These are phyloP conservation scores for Aspergillus sp. DNA, from an alignment of 2,329 filamentous ascomycete species.

Conservation along the genomic window DNA sequence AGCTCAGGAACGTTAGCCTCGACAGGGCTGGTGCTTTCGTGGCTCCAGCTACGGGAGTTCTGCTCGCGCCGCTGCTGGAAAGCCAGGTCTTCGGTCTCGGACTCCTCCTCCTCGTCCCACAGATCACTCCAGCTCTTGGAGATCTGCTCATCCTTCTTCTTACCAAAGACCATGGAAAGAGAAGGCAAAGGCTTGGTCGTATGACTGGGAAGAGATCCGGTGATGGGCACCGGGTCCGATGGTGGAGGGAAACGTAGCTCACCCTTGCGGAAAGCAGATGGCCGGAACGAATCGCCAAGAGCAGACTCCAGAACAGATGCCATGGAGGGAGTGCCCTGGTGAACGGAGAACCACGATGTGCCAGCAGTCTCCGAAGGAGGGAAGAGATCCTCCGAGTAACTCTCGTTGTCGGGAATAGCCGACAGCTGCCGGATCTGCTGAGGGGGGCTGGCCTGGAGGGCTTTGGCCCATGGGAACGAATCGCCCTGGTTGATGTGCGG, in stretches of 20 bases:
- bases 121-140: conserved; percentile 99
- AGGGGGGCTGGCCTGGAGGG: conserved; percentile 73
- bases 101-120: conserved; percentile 85
- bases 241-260: conserved; percentile 51
- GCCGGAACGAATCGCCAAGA: conserved; percentile 78
- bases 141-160: conserved; percentile 68
- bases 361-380: conserved; percentile 69
- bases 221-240: conserved; percentile 70
- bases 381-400: conserved; percentile 82
- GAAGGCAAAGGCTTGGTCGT: conserved; percentile 63
- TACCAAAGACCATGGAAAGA: conserved; percentile 78
- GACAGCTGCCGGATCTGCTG: conserved; percentile 79
- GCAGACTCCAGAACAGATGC: conserved; percentile 83
- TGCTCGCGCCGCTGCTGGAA: conserved; percentile 62
- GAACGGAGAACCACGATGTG: conserved; percentile 74
- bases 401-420: conserved; percentile 75
- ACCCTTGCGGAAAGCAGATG: conserved; percentile 56
- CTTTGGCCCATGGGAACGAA: conserved; percentile 94
- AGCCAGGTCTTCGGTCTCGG: conserved; percentile 61
- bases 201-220: conserved; percentile 67
- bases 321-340: conserved; percentile 75
- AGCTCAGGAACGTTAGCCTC: conserved; percentile 33
- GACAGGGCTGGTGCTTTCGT: conserved; percentile 61
- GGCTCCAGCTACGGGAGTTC: conserved; percentile 77
- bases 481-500: conserved; percentile 73